Base-by-base conservation (phyloP, 2,329 filamentous ascomycete species). In the Didymella arachidicola region DNA sequence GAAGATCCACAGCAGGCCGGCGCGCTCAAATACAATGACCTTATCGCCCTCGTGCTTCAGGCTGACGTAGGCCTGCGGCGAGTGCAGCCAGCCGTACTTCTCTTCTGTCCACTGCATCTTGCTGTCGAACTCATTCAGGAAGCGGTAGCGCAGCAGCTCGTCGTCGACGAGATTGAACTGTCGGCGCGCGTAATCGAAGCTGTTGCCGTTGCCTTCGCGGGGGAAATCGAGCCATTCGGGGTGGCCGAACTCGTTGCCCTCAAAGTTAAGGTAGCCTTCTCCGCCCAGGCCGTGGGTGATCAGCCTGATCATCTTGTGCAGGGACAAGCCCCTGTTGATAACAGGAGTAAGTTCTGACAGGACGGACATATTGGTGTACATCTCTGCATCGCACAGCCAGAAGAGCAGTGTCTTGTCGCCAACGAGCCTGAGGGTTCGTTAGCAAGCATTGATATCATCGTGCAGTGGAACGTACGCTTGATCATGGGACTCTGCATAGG, bases 181-280 rank as follows among this genome's bases (percentile, higher is more conserved):
- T 59, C 95, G 90, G 22, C 95, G 87, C 2, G 93, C 93, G 74
- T 97, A 97, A 88, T 92, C 94, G 83, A 93, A 97, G 44, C 91
- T 95, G 79, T 97, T 96, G 72, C 88, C 81, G 79, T 97, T 97
- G 59, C 95, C 95, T 71, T 89, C 92, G 50, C 95, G 91, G 4
- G 95, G 95, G 79, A 99, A 99, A 77, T 99, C 95, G 38, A 99
- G 90, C 95, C 95, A 99, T 79, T 99, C 95, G 0, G 95, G 95
- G 75, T 99, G 95, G 0, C 95, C 95, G 72, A 99, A 99, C 78
- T 99, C 95, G 78, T 99, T 99, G 61, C 95, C 95, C 80, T 97
- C 93, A 70, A 99, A 99, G 81, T 98, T 99, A 52, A 99, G 89
- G 74, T 97, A 99, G 38, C 94, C 95, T 79, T 99, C 95, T 54